Percentiles rank a stretch among this genome's conserved stretches.
Conservation (phyloP, 306 rosid genomes). For the Malus fusca region DNA sequence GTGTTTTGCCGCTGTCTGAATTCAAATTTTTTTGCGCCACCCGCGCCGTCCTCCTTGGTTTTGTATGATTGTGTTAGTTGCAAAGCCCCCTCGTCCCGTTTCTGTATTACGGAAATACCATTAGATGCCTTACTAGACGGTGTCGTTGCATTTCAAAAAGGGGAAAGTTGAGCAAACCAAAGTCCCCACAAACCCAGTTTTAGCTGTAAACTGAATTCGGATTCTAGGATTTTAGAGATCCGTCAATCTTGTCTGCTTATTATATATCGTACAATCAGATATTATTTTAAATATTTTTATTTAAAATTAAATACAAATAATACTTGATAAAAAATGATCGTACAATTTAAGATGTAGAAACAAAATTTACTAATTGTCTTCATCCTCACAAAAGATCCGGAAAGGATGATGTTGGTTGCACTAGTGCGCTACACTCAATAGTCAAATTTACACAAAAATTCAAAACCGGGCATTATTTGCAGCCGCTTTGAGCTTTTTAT, state of each 20-base stretch:
- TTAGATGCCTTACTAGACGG: not conserved
- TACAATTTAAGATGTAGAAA: rapidly evolving
- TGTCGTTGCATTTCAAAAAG: too few relatives aligned
- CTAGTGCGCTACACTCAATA: not conserved
- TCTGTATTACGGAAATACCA: slow-evolving; percentile 6
- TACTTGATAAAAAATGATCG: rapidly evolving
- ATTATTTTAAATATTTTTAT: too few relatives aligned
- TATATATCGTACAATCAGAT: rapidly evolving
- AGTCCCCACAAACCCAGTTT: too few relatives aligned
- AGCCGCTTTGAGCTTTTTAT: not conserved
- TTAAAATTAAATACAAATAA: rapidly evolving
- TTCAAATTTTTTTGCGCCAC: slow-evolving; percentile 49
- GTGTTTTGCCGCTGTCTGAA: slow-evolving; percentile 40
- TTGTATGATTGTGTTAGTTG: not conserved
- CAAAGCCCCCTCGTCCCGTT: not conserved
- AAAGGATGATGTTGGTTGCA: too few relatives aligned
- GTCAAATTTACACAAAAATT: not conserved
- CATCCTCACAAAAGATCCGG: too few relatives aligned
- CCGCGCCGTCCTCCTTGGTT: slow-evolving; percentile 21
- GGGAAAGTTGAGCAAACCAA: too few relatives aligned
- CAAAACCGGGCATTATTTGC: not conserved
- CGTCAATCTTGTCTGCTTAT: rapidly evolving
- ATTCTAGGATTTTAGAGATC: too few relatives aligned
- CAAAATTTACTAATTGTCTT: rapidly evolving
- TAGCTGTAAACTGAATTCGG: too few relatives aligned